These are phyloP conservation scores for Castanea mollissima DNA, from an alignment of 306 rosid species.

Conservation along the genomic window DNA sequence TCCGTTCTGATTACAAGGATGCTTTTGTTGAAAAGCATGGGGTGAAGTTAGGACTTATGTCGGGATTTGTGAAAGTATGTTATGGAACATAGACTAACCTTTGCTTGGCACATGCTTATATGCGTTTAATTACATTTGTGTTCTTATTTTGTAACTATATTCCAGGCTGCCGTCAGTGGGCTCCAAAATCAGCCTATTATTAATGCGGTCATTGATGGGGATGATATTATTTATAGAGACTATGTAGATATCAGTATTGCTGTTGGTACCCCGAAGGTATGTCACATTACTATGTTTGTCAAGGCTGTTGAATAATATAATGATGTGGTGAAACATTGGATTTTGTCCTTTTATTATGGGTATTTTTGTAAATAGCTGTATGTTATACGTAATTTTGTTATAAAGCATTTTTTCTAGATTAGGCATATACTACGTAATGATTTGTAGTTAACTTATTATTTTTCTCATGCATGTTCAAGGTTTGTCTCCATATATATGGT, in stretches of 20 bases:
- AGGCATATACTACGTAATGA: too few relatives aligned
- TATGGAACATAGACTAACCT: constrained; percentile 7
- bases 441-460: too few relatives aligned
- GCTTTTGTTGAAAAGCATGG: constrained; percentile 84
- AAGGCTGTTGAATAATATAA: constrained; percentile 3
- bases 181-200: constrained; percentile 77
- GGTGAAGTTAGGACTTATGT: constrained; percentile 86
- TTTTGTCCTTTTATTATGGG: not conserved
- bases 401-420: too few relatives aligned
- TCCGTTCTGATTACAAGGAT: constrained; percentile 85
- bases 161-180: constrained; percentile 81
- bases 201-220: constrained; percentile 90
- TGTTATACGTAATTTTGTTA: too few relatives aligned
- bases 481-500: not conserved
- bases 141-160: constrained; percentile 3
- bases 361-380: too few relatives aligned
- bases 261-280: constrained; percentile 79
- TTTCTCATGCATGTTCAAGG: too few relatives aligned
- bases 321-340: constrained; percentile 3
- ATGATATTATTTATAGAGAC: constrained; percentile 79
- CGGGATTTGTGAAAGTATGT: constrained; percentile 75
- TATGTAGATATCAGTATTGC: constrained; percentile 79
- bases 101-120: not conserved
- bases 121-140: constrained; percentile 9
- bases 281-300: constrained; percentile 16